A percentile compares a stretch with the other conserved stretches of the same genome.
phyloP scores from a whole-genome alignment of 2,329 filamentous ascomycete species.

The Venturia nashicola region DNA sequence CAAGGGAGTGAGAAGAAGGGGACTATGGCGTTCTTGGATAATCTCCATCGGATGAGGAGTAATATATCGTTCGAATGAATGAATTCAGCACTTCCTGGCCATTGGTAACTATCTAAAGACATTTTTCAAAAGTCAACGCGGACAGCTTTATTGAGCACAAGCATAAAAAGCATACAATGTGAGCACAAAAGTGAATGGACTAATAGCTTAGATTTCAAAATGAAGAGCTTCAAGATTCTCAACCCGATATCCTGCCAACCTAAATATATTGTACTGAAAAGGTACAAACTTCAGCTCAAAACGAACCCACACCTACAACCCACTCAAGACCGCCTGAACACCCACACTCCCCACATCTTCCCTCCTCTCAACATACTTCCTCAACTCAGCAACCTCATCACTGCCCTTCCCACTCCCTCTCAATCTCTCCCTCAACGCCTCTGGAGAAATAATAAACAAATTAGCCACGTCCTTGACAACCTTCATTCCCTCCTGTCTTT shows the following conservation, averaged over 20 bases:
- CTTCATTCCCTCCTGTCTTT: constrained; percentile 49
- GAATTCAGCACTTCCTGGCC: background rate
- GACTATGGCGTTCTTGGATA: constrained; percentile 22
- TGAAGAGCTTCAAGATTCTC: too few species aligned
- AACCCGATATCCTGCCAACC: too few species aligned
- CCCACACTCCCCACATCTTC: constrained; percentile 74
- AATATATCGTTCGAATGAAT: background rate
- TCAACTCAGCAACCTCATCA: constrained; percentile 45
- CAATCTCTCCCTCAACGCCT: constrained; percentile 39
- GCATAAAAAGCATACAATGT: too few species aligned
- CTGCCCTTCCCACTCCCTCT: constrained; percentile 27
- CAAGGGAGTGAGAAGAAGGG: constrained; percentile 14
- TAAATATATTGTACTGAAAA: too few species aligned
- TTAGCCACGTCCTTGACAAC: constrained; percentile 87
- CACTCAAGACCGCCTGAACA: constrained; percentile 69
- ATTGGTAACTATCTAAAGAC: too few species aligned
- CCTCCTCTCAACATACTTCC: constrained; percentile 70
- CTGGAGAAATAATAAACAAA: constrained; percentile 76
- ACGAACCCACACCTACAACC: constrained; percentile 30
- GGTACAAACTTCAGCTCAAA: too few species aligned
- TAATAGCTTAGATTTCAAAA: too few species aligned
- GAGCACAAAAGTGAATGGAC: too few species aligned
- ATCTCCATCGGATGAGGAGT: constrained; percentile 22
- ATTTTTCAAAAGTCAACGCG: too few species aligned
- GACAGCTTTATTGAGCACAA: too few species aligned